Base-by-base conservation (phyloP, 2,329 filamentous ascomycete genomes). In the Cordyceps militaris region DNA sequence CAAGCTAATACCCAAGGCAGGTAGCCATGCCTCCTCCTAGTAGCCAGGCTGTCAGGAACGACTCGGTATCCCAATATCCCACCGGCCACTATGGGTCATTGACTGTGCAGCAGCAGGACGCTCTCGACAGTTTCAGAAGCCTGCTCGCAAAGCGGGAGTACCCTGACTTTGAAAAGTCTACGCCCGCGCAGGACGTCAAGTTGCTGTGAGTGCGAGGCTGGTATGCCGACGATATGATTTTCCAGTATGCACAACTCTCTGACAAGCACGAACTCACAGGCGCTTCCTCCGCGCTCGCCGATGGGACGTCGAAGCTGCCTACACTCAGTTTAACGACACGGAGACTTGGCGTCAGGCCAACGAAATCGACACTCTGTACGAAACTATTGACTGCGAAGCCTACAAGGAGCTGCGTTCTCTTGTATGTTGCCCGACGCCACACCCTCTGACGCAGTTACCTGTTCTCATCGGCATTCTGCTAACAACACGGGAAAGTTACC, bases 341-440 rank as follows among this genome's bases (percentile, higher is more conserved):
- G 91, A 96, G 72, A 83, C 89, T 59, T 97, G 92, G 89, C 85
- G 92, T 60, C 82, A 82, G 64, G 84, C 88, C 61, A 93, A 93
- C 70, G 79, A 89, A 63, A 81, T 96, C 50, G 83, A 91, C 61
- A 77, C 83, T 46, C 78, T 97, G 38, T 97, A 96, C 74, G 83
- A 88, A 69, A 92, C 88, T 32, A 96, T 97, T 66, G 90, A 96
- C 59, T 74, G 92, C 23, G 83, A 89, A 2, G 87, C 91, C 57
- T 97, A 92, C 69, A 91, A 96, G 72, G 80, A 87, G 66, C 87
- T 88, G 61, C 80, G 87, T 58, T 79, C 83, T 63, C 79, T 97
- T 76, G 89, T 93, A 73, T 64, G 77, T 71, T 44, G 2, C 26
- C 36, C 14, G n/a, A 8, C 24, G 11, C 14, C 34, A 23, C 19